Percentiles rank a stretch among this genome's conserved stretches.
Conservation (phyloP, 2,329 filamentous ascomycete genomes). For the Hypoxylon sp. region DNA sequence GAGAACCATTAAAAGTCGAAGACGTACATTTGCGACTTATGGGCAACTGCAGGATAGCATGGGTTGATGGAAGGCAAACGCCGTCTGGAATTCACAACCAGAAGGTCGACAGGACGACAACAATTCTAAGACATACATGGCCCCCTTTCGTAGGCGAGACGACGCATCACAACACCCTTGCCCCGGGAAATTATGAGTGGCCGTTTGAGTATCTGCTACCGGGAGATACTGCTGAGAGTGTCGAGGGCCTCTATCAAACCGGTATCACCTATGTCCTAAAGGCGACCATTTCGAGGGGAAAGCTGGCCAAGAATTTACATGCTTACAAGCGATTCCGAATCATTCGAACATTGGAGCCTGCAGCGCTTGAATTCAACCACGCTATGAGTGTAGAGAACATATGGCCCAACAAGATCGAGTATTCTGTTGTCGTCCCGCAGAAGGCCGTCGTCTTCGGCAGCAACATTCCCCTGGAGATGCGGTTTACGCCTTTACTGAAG, state of each 20-base stretch:
- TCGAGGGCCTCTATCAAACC: slow-evolving; percentile 89
- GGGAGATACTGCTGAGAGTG: slow-evolving; percentile 83
- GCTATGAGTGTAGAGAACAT: slow-evolving; percentile 97
- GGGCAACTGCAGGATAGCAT: slow-evolving; percentile 79
- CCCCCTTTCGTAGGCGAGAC: slow-evolving; percentile 72
- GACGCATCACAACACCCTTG: slow-evolving; percentile 71
- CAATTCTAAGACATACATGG: slow-evolving; percentile 80
- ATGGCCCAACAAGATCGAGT: slow-evolving; percentile 98
- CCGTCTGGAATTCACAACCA: slow-evolving; percentile 72
- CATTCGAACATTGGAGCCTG: slow-evolving; percentile 82
- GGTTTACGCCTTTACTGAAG: slow-evolving; percentile 89
- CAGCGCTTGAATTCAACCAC: slow-evolving; percentile 83
- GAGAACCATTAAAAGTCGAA: slow-evolving; percentile 77
- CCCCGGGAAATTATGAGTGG: slow-evolving; percentile 86
- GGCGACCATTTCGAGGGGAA: slow-evolving; percentile 88
- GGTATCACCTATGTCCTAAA: slow-evolving; percentile 93
- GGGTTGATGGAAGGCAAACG: slow-evolving; percentile 62
- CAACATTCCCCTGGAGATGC: slow-evolving; percentile 85
- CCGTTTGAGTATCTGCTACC: slow-evolving; percentile 83
- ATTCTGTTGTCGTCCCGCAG: slow-evolving; percentile 92
- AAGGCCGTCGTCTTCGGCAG: slow-evolving; percentile 96
- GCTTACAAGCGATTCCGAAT: slow-evolving; percentile 84
- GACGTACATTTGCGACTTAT: slow-evolving; percentile 80
- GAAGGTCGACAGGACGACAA: slow-evolving; percentile 70
- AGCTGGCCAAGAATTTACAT: slow-evolving; percentile 88